Percentiles rank a stretch among this genome's conserved stretches.
These are phyloP conservation scores for Alternaria viburni DNA, from an alignment of 2,329 filamentous ascomycete species.

Conservation along the genomic window DNA sequence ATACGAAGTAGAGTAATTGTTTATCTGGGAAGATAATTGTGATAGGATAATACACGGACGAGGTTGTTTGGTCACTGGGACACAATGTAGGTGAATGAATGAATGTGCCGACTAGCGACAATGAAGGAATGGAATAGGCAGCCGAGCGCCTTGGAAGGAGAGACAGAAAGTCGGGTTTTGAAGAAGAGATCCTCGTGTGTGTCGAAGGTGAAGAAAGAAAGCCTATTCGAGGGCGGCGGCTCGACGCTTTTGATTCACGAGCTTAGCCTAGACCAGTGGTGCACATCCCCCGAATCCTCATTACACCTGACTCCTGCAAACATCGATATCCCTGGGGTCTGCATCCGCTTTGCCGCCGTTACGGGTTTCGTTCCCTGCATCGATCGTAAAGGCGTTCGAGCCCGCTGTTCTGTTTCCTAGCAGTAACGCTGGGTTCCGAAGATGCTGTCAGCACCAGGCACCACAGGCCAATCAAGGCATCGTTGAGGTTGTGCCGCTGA, in stretches of 20 bases:
- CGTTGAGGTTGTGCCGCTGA: slow-evolving; percentile 14
- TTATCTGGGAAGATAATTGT: slow-evolving; percentile 6
- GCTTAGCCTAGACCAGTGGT: slow-evolving; percentile 10
- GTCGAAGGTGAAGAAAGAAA: slow-evolving; percentile 16
- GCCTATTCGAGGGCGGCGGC: slow-evolving; percentile 5
- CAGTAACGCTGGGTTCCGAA: slow-evolving; percentile 26
- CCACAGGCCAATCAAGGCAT: slow-evolving; percentile 31
- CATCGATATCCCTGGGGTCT: slow-evolving; percentile 19
- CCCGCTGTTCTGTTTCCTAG: slow-evolving; percentile 22
- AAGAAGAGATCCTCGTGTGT: slow-evolving; percentile 33
- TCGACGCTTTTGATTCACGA: slow-evolving; percentile 30
- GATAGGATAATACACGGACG: slow-evolving; percentile 34
- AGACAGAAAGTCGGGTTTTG: slow-evolving; percentile 39
- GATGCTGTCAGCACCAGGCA: slow-evolving; percentile 28
- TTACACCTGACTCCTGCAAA: slow-evolving; percentile 8
- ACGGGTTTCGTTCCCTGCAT: slow-evolving; percentile 32
- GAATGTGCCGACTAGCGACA: slow-evolving; percentile 48
- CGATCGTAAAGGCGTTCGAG: slow-evolving; percentile 25
- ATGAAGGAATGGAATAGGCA: slow-evolving; percentile 40
- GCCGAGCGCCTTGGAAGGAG: slow-evolving; percentile 36
- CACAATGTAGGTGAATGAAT: slow-evolving; percentile 37
- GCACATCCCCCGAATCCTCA: slow-evolving; percentile 1
- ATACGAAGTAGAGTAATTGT: slow-evolving; percentile 1
- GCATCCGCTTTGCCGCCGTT: slow-evolving; percentile 25
- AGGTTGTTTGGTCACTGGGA: slow-evolving; percentile 40